Percentiles rank a stretch among this genome's conserved stretches.
Conservation (phyloP, 768 basidiomycete species). For the Suillus spraguei region DNA sequence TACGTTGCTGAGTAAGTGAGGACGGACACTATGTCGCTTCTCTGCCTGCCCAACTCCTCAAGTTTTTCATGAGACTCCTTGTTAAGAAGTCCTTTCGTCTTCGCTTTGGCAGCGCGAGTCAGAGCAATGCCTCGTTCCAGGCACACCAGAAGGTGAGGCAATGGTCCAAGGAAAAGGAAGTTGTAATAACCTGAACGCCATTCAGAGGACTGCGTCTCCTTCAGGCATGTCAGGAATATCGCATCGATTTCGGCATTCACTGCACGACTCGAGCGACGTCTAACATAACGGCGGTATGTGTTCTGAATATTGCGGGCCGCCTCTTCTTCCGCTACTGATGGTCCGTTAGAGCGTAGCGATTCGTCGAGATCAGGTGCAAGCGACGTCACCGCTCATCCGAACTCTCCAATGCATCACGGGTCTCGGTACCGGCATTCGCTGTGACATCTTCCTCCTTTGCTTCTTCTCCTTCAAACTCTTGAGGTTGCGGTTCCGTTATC, state of each 20-base stretch:
- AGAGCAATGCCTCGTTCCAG: slow-evolving; percentile 37
- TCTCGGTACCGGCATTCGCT: neutral
- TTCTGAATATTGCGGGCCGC: slow-evolving; percentile 29
- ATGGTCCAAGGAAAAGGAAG: slow-evolving; percentile 36
- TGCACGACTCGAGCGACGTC: slow-evolving; percentile 17
- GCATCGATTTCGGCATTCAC: slow-evolving; percentile 23
- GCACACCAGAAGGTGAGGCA: slow-evolving; percentile 45
- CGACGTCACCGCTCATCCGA: slow-evolving; percentile 13
- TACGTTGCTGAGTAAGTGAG: neutral
- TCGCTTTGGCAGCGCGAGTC: slow-evolving; percentile 31
- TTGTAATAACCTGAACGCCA: slow-evolving; percentile 38
- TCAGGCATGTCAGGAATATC: slow-evolving; percentile 33
- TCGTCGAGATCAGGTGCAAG: slow-evolving; percentile 16
- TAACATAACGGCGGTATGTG: slow-evolving; percentile 16
- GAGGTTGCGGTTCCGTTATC: neutral
- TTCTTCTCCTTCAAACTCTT: slow-evolving; percentile 8
- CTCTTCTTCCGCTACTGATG: slow-evolving; percentile 28
- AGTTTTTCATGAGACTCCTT: slow-evolving; percentile 36
- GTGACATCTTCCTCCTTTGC: slow-evolving; percentile 17
- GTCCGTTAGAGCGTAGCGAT: slow-evolving; percentile 20
- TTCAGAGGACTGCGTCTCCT: slow-evolving; percentile 25
- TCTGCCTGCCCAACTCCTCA: slow-evolving; percentile 34
- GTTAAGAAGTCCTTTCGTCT: slow-evolving; percentile 32
- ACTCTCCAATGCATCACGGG: slow-evolving; percentile 2
- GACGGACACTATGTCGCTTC: slow-evolving; percentile 38